These are phyloP conservation scores for Xylariales sp. DNA, from an alignment of 2,329 filamentous ascomycete species.

Conservation along the genomic window DNA sequence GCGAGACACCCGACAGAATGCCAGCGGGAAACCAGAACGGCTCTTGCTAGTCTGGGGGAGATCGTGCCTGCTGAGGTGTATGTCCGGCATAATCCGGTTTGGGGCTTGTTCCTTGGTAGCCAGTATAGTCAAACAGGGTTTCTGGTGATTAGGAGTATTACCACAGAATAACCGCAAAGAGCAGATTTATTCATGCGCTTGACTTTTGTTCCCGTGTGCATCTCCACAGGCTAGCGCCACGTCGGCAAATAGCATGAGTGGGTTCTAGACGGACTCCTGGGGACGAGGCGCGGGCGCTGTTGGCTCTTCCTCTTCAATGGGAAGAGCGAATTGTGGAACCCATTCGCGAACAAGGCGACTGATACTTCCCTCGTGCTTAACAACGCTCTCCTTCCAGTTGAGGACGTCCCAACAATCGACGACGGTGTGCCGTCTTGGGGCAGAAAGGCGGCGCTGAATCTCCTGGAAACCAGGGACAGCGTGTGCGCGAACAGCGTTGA, in stretches of 20 bases:
- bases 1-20: constrained; percentile 30
- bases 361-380: constrained; percentile 34
- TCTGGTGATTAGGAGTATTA: too few relatives aligned
- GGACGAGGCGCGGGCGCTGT: constrained; percentile 12
- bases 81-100: too few relatives aligned
- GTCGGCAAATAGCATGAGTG: too few relatives aligned
- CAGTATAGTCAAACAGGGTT: too few relatives aligned
- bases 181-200: too few relatives aligned
- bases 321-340: constrained; percentile 31
- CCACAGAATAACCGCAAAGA: too few relatives aligned
- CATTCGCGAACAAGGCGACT: constrained; percentile 40
- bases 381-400: constrained; percentile 44
- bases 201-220: too few relatives aligned
- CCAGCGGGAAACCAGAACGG: constrained; percentile 21
- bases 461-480: constrained; percentile 29
- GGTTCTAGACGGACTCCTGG: constrained; percentile 23
- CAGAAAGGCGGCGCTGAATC: constrained; percentile 30
- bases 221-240: too few relatives aligned
- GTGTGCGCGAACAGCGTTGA: constrained; percentile 37
- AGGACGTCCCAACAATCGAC: constrained; percentile 41
- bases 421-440: constrained; percentile 33
- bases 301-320: constrained; percentile 12
- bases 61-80: too few relatives aligned
- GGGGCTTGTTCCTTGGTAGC: too few relatives aligned
- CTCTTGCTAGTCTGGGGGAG: too few relatives aligned